A percentile compares a stretch with the other conserved stretches of the same genome.
Evolutionary conservation across 768 basidiomycete species (phyloP).

Genomic region (Xerocomellus dryophilus): DNA sequence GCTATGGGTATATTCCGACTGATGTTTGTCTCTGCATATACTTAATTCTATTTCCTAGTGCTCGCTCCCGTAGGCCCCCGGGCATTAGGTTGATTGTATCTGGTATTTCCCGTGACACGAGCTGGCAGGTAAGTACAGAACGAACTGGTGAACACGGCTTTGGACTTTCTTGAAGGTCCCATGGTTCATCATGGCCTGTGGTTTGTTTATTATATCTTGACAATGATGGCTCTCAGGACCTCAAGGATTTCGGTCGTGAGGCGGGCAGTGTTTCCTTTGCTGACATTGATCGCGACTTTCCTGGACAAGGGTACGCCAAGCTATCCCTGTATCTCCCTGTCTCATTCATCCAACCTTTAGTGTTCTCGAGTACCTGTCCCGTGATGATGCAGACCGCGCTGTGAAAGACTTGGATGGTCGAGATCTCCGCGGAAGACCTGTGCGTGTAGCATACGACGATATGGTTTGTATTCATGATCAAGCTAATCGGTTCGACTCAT

Average conservation of each 20-base stretch:
- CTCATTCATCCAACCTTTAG: slow-evolving; percentile 39
- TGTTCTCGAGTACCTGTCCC: slow-evolving; percentile 83
- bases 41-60: slow-evolving; percentile 36
- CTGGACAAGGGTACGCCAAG: slow-evolving; percentile 77
- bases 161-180: slow-evolving; percentile 19
- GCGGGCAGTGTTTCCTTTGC: slow-evolving; percentile 92
- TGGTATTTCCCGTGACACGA: slow-evolving; percentile 90
- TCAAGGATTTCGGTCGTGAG: slow-evolving; percentile 96
- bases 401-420: slow-evolving; percentile 81
- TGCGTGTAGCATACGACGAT: slow-evolving; percentile 67
- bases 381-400: slow-evolving; percentile 93
- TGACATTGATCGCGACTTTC: slow-evolving; percentile 85
- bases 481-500: not conserved
- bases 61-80: slow-evolving; percentile 72
- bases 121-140: slow-evolving; percentile 88
- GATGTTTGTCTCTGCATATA: slow-evolving; percentile 7
- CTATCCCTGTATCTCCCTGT: not conserved
- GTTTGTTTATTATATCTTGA: slow-evolving; percentile 14
- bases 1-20: slow-evolving; percentile 47
- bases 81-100: slow-evolving; percentile 83
- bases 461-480: slow-evolving; percentile 42
- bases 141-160: not conserved
- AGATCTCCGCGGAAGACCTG: slow-evolving; percentile 81
- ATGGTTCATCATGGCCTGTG: slow-evolving; percentile 14
- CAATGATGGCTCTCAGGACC: slow-evolving; percentile 62